Conservation (phyloP, 805 yeast genomes). For the Kluyveromyces nonfermentans region DNA sequence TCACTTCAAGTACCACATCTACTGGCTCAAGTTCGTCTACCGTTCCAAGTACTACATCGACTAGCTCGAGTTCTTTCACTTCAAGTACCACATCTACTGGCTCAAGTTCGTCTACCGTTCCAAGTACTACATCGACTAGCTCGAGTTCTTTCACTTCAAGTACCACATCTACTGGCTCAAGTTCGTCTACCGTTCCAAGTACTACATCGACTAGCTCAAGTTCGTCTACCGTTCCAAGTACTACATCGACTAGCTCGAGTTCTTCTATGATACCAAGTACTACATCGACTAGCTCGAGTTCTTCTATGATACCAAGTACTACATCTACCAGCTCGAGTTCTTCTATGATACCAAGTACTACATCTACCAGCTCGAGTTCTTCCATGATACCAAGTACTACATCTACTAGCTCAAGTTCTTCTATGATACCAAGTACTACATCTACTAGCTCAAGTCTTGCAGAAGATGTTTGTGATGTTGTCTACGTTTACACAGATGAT, state of each 20-base stretch:
- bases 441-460: conserved; percentile 3
- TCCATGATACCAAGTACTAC: conserved; percentile 3
- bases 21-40: not conserved
- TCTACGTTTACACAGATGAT: conserved; percentile 17
- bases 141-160: not conserved
- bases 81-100: not conserved
- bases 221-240: not conserved
- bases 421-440: conserved; percentile 2
- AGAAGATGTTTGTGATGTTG: conserved; percentile 17
- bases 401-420: conserved; percentile 1
- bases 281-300: not conserved
- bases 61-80: conserved; percentile 1
- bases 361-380: conserved; percentile 6
- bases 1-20: not conserved
- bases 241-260: not conserved
- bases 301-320: not conserved
- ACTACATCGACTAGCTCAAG: conserved; percentile 7
- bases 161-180: not conserved
- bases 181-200: conserved; percentile 4
- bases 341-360: not conserved
- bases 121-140: conserved; percentile 7
- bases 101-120: conserved; percentile 1
- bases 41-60: conserved; percentile 5
- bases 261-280: not conserved
- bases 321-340: not conserved